phyloP scores from a whole-genome alignment of 768 basidiomycete species.

The Daedaleopsis nitida region DNA sequence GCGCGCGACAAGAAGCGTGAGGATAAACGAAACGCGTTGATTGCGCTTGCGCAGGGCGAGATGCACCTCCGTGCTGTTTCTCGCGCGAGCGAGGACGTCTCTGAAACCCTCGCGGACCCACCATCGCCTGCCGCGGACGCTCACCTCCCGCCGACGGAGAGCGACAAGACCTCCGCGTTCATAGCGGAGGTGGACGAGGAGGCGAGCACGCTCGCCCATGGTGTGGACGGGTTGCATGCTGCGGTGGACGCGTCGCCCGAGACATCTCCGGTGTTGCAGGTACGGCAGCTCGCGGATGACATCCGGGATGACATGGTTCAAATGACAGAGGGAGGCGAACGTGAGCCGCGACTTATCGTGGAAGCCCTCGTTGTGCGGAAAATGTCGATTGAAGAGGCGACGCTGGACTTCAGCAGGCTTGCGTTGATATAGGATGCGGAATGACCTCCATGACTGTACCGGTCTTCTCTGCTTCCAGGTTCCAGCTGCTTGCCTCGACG shows the following conservation, averaged over 20 bases:
- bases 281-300: not conserved
- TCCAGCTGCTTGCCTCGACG: not conserved
- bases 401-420: constrained; percentile 61
- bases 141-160: constrained; percentile 31
- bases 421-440: constrained; percentile 13
- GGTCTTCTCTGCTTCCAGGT: not conserved
- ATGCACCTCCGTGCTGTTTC: not conserved
- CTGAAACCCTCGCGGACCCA: constrained; percentile 13
- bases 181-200: constrained; percentile 8
- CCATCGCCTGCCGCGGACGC: not conserved
- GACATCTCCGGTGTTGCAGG: constrained; percentile 3
- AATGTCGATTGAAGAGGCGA: constrained; percentile 73
- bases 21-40: constrained; percentile 36
- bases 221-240: constrained; percentile 38
- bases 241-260: constrained; percentile 26
- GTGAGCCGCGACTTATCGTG: constrained; percentile 68
- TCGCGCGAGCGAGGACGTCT: not conserved
- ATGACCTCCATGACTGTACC: too few relatives aligned
- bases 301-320: constrained; percentile 3
- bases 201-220: constrained; percentile 32
- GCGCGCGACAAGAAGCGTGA: constrained; percentile 56
- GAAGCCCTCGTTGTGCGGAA: constrained; percentile 82
- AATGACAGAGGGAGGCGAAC: constrained; percentile 26
- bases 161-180: constrained; percentile 28
- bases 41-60: constrained; percentile 21